Conservation (phyloP, 2,329 filamentous ascomycete species). For the Fusarium pseudocircinatum region DNA sequence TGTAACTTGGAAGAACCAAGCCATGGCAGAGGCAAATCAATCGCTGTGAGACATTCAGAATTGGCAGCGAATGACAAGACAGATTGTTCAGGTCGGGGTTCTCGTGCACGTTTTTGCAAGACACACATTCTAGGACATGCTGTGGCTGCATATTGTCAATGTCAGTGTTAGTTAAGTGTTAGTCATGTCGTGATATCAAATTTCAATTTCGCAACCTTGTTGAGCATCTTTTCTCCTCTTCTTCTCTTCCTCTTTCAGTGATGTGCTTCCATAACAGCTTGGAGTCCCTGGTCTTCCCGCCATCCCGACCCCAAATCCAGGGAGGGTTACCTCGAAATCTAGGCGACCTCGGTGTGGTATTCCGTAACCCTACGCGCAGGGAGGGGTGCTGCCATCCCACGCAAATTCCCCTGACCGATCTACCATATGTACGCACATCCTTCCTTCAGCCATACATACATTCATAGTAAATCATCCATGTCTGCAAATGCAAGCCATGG, state of each 20-base stretch:
- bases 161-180: slow-evolving; percentile 7
- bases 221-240: neutral
- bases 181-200: neutral
- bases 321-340: slow-evolving; percentile 26
- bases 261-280: slow-evolving; percentile 1
- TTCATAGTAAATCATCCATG: neutral
- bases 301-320: slow-evolving; percentile 26
- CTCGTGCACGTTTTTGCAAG: neutral
- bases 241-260: slow-evolving; percentile 1
- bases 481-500: slow-evolving; percentile 26
- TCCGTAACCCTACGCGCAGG: slow-evolving; percentile 32
- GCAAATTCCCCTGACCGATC: slow-evolving; percentile 37
- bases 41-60: neutral
- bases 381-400: slow-evolving; percentile 33
- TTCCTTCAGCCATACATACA: slow-evolving; percentile 8
- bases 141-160: slow-evolving; percentile 27
- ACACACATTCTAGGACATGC: neutral
- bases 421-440: slow-evolving; percentile 11
- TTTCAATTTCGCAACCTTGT: slow-evolving; percentile 6
- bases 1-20: slow-evolving; percentile 24
- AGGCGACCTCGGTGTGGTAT: slow-evolving; percentile 34
- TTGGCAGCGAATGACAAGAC: neutral
- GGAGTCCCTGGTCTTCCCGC: slow-evolving; percentile 9
- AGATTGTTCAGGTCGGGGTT: neutral
- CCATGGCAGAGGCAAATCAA: slow-evolving; percentile 1